phyloP scores from a whole-genome alignment of 129 eudicot species.

The Helianthus tuberosus region DNA sequence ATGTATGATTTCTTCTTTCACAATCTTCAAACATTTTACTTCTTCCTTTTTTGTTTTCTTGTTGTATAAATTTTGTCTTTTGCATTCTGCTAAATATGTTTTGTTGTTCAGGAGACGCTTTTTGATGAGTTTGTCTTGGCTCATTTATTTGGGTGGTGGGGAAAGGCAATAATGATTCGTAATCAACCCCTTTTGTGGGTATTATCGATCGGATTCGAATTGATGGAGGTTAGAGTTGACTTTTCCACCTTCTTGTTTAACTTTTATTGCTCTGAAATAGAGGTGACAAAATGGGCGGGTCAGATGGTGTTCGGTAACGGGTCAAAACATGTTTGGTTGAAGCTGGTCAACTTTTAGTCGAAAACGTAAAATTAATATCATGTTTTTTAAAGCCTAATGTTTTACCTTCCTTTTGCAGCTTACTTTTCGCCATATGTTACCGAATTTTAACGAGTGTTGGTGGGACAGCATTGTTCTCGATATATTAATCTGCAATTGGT shows the following conservation, averaged over 20 bases:
- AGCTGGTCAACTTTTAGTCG: background rate
- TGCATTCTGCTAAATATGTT: constrained; percentile 23
- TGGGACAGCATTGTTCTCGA: constrained; percentile 99
- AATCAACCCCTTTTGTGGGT: constrained; percentile 99
- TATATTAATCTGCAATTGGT: constrained; percentile 94
- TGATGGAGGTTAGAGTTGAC: constrained; percentile 78
- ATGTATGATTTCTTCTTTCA: constrained; percentile 88
- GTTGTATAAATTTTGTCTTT: constrained; percentile 5
- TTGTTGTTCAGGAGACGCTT: constrained; percentile 67
- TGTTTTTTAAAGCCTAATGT: background rate
- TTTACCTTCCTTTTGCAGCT: constrained; percentile 50
- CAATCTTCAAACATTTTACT: constrained; percentile 31
- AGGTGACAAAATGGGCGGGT: constrained; percentile 9
- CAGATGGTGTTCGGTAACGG: background rate
- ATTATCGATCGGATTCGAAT: constrained; percentile 90
- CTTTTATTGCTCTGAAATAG: constrained; percentile 8
- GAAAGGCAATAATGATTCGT: constrained; percentile 99
- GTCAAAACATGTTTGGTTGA: background rate
- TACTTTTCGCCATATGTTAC: constrained; percentile 97
- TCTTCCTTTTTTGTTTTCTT: background rate
- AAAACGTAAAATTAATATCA: background rate
- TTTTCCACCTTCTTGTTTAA: constrained; percentile 1
- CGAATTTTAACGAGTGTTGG: constrained; percentile 99
- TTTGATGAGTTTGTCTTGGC: constrained; percentile 94
- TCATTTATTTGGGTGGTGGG: constrained; percentile 99